Conservation (phyloP, 176 grass and related monocot genomes). For the Carex cristatella region DNA sequence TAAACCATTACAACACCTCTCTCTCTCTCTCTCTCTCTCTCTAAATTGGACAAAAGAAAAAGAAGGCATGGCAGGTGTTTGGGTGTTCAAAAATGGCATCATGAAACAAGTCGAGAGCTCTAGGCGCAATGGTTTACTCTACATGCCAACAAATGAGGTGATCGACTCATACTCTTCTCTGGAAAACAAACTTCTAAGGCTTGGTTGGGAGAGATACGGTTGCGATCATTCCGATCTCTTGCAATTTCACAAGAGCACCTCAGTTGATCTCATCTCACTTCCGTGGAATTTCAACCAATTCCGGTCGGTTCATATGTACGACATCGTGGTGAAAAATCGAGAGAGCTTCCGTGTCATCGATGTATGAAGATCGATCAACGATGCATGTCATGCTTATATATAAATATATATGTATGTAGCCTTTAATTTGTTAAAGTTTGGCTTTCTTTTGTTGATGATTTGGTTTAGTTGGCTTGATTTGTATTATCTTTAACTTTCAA, state of each 20-base stretch:
- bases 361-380: constrained; percentile 11
- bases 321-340: constrained; percentile 94
- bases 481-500: neutral
- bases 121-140: constrained; percentile 60
- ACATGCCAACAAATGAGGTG: constrained; percentile 60
- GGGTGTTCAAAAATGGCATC: constrained; percentile 93
- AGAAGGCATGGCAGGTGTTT: constrained; percentile 57
- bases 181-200: constrained; percentile 53
- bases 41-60: neutral
- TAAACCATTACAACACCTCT: neutral
- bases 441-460: neutral
- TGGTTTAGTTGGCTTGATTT: neutral
- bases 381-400: neutral
- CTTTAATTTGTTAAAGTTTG: too few relatives aligned
- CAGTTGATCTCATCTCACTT: constrained; percentile 92
- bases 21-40: neutral
- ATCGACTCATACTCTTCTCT: constrained; percentile 59
- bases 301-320: constrained; percentile 88
- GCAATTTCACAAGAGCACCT: constrained; percentile 76
- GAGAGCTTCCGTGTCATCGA: constrained; percentile 76
- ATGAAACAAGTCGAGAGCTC: constrained; percentile 66
- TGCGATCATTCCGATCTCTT: constrained; percentile 31
- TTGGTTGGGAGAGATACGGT: constrained; percentile 88
- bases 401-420: too few relatives aligned
- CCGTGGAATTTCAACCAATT: constrained; percentile 60